Evolutionary conservation across 23 red algal species (phyloP).

Genomic region (Agarophyton chilense): DNA sequence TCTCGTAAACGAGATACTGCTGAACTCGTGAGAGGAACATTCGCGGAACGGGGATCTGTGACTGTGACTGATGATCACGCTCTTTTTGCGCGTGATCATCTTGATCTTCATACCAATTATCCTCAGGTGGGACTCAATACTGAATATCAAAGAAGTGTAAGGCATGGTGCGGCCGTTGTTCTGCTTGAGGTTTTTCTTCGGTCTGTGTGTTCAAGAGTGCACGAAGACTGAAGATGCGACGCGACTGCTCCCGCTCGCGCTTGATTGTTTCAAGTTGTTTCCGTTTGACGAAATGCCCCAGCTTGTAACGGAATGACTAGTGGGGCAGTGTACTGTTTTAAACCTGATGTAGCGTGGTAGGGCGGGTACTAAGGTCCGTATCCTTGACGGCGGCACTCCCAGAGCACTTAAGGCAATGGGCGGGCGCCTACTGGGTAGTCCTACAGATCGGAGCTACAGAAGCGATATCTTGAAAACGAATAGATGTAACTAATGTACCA

Average conservation of each 20-base stretch:
- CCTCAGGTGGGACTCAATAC: conserved; percentile 2
- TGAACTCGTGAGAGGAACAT: conserved; percentile 32
- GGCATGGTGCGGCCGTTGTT: background rate
- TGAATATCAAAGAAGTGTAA: background rate
- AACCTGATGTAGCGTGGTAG: too few species aligned
- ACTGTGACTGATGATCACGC: conserved; percentile 9
- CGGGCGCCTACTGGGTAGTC: too few species aligned
- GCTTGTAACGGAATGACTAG: too few species aligned
- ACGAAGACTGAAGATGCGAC: background rate
- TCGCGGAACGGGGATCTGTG: conserved; percentile 43
- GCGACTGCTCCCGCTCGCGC: background rate
- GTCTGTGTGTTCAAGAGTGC: background rate
- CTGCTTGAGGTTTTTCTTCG: background rate
- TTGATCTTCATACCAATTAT: background rate
- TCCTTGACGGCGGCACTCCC: too few species aligned
- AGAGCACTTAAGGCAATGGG: too few species aligned
- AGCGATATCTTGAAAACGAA: too few species aligned
- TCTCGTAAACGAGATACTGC: conserved; percentile 38
- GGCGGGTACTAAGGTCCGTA: too few species aligned
- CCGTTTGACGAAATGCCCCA: background rate
- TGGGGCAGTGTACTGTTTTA: too few species aligned
- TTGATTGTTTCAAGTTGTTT: background rate
- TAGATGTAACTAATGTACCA: too few species aligned
- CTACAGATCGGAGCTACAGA: too few species aligned
- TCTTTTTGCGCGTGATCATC: background rate